Evolutionary conservation across 208 protist species (phyloP).

Genomic region (Porcisia deanei): DNA sequence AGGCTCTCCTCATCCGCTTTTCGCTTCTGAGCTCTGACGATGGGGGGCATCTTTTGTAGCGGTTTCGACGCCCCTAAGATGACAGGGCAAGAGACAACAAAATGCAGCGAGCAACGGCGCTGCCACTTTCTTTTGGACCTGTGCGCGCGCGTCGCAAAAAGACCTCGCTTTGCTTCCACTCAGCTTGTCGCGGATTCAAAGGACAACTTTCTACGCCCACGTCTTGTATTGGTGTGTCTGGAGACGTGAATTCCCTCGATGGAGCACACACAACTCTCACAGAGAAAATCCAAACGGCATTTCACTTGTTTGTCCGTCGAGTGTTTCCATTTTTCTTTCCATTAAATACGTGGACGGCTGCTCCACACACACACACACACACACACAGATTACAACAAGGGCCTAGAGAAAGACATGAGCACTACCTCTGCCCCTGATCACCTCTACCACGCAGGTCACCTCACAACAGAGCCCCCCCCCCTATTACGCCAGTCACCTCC

Average conservation of each 20-base stretch:
- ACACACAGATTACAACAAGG: too few species aligned
- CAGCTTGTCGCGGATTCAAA: neutral
- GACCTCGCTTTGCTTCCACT: neutral
- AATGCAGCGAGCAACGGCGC: too few species aligned
- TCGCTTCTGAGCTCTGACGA: too few species aligned
- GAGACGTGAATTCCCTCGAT: neutral
- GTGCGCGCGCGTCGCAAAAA: neutral
- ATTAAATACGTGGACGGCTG: neutral
- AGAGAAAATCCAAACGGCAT: neutral
- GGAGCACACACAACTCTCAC: neutral
- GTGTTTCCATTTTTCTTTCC: too few species aligned
- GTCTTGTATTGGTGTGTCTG: neutral
- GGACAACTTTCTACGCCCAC: neutral
- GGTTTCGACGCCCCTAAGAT: neutral
- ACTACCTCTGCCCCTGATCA: too few species aligned
- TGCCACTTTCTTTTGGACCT: neutral
- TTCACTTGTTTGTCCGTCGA: too few species aligned
- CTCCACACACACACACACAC: neutral
- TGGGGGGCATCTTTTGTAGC: neutral
- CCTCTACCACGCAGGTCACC: too few species aligned
- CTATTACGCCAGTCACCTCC: too few species aligned
- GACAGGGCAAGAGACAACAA: neutral
- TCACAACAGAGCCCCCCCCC: too few species aligned
- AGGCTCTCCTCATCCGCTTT: neutral
- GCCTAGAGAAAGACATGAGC: too few species aligned